Conservation (phyloP, 768 basidiomycete species). For the Xanthoconium purpureum region DNA sequence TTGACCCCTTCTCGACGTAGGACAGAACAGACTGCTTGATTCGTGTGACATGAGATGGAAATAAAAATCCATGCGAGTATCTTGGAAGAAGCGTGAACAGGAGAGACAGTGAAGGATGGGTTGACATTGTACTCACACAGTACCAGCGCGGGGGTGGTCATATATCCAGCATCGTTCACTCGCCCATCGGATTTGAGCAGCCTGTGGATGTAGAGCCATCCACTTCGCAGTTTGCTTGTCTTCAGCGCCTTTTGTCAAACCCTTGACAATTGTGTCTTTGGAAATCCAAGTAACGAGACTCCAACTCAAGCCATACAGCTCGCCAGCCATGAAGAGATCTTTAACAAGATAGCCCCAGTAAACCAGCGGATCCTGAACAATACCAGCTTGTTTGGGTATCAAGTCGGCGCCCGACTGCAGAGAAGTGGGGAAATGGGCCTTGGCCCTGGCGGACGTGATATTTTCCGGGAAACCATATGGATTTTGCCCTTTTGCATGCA, state of each 20-base stretch:
- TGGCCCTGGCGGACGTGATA: constrained; percentile 1
- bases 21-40: constrained; percentile 56
- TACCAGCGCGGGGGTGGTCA: constrained; percentile 92
- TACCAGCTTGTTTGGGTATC: constrained; percentile 7
- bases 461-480: constrained; percentile 22
- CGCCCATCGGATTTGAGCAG: constrained; percentile 79
- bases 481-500: constrained; percentile 45
- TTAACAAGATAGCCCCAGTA: constrained; percentile 93
- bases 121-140: constrained; percentile 60
- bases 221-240: constrained; percentile 92
- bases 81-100: constrained; percentile 37
- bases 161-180: constrained; percentile 97
- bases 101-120: neutral
- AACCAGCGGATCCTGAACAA: constrained; percentile 60
- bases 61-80: constrained; percentile 93
- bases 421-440: neutral
- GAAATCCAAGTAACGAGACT: constrained; percentile 85
- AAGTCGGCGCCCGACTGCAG: neutral
- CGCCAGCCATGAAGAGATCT: constrained; percentile 93
- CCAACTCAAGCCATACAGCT: constrained; percentile 88
- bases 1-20: constrained; percentile 45
- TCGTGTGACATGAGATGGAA: constrained; percentile 81
- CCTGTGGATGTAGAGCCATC: constrained; percentile 84
- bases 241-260: constrained; percentile 75
- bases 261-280: constrained; percentile 65